These are phyloP conservation scores for Boletus huronensis DNA, from an alignment of 768 basidiomycete species.

Conservation along the genomic window DNA sequence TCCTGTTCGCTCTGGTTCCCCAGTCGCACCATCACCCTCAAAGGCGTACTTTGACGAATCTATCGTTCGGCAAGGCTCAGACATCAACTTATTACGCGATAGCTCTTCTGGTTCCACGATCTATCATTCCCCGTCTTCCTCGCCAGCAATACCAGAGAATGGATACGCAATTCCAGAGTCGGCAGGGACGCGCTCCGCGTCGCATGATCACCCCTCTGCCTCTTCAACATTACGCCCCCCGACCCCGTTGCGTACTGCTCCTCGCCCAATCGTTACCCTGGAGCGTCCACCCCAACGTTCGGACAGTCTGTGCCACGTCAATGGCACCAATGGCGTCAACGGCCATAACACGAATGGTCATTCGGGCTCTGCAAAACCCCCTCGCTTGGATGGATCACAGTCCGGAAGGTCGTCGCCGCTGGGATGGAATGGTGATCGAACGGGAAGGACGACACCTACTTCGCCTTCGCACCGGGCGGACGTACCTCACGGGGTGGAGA, in stretches of 20 bases:
- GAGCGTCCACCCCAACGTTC: conserved; percentile 35
- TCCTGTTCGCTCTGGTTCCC: conserved; percentile 25
- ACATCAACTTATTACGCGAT: conserved; percentile 26
- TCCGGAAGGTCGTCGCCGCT: conserved; percentile 20
- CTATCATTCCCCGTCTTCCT: conserved; percentile 39
- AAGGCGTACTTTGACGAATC: conserved; percentile 14
- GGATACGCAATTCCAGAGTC: conserved; percentile 39
- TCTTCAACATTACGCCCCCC: conserved; percentile 5
- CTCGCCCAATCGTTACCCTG: conserved; percentile 32
- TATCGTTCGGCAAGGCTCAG: conserved; percentile 18
- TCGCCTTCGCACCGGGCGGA: conserved; percentile 65
- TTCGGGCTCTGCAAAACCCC: conserved; percentile 2
- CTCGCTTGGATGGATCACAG: conserved; percentile 18
- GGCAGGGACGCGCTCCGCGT: conserved; percentile 37
- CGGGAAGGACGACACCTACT: conserved; percentile 34
- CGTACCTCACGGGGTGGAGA: conserved; percentile 70
- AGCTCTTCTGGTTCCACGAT: conserved; percentile 26
- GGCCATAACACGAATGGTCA: conserved; percentile 8
- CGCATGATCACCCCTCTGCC: conserved; percentile 25
- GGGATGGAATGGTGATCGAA: conserved; percentile 21
- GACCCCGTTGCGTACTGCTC: conserved; percentile 16
- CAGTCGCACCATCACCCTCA: conserved; percentile 20
- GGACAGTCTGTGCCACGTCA: conserved; percentile 26
- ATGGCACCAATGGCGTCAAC: conserved; percentile 1
- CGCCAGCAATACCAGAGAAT: conserved; percentile 32